These are phyloP conservation scores for Leucocoprinus leucothites DNA, from an alignment of 768 basidiomycete species.

Conservation along the genomic window DNA sequence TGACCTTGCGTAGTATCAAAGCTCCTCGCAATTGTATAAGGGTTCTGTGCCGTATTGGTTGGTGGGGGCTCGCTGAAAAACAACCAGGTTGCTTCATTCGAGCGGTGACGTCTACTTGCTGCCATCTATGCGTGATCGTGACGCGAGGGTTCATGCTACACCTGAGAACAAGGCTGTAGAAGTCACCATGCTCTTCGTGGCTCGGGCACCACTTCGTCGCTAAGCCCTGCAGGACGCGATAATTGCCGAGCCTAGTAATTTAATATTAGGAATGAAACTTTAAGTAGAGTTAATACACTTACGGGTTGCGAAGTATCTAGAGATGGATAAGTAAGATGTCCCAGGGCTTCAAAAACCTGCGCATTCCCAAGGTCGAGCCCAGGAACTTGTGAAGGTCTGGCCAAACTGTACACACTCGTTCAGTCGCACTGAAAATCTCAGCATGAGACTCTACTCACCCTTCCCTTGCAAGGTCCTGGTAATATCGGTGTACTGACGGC, in stretches of 20 bases:
- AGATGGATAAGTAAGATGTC: background rate
- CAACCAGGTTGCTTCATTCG: slow-evolving; percentile 44
- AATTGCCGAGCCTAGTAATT: slow-evolving; percentile 53
- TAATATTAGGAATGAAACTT: too few species aligned
- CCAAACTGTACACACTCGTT: slow-evolving; percentile 15
- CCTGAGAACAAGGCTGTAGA: slow-evolving; percentile 69
- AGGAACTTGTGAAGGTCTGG: slow-evolving; percentile 59
- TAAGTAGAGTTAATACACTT: slow-evolving; percentile 20
- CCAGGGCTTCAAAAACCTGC: slow-evolving; percentile 12
- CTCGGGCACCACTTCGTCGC: slow-evolving; percentile 81
- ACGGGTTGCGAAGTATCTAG: slow-evolving; percentile 59
- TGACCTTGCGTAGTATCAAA: slow-evolving; percentile 83
- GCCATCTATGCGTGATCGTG: slow-evolving; percentile 75
- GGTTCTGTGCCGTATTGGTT: slow-evolving; percentile 47
- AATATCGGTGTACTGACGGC: background rate
- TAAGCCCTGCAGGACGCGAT: slow-evolving; percentile 61
- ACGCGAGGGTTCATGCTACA: slow-evolving; percentile 79
- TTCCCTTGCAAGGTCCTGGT: background rate
- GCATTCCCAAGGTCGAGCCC: slow-evolving; percentile 52
- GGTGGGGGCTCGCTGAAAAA: background rate
- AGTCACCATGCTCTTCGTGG: slow-evolving; percentile 80
- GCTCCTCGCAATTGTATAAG: slow-evolving; percentile 76
- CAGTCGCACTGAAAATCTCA: background rate
- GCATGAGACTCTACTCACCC: background rate
- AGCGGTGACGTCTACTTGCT: slow-evolving; percentile 55